Base-by-base conservation (phyloP, 129 eudicot species). In the Ambrosia artemisiifolia region DNA sequence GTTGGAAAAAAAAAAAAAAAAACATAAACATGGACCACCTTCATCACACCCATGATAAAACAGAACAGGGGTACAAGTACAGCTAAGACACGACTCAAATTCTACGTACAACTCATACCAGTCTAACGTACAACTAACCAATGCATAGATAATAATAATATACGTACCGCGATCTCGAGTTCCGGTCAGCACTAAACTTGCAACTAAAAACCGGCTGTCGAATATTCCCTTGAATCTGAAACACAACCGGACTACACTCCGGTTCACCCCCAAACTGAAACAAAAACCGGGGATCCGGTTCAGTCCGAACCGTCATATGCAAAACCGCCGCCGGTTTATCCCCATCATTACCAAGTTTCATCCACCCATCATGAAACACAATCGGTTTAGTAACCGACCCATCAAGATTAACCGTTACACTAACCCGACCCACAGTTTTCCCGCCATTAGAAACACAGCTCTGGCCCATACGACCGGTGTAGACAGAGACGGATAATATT, bases 191-290 rank as follows among this genome's bases (percentile, higher is more conserved):
- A 66, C 86, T 89, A 57, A 93, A 93, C 78, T 89, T 93, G 79
- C 98, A 93, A 70, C 95, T 93, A 51, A 93, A 93, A 79, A 93
- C 95, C 81, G 98, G 98, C 70, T 93, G 98, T 53, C 96, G 73
- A 1, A 93, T 93, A 54, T 82, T 93, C 83, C 89, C 98, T 74
- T 90, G 96, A 53, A 93, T 87, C 81, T 93, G 98, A 44, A 81
- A 93, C 33, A 93, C 92, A 56, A 87, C 90, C 7, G 90, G 93
- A 60, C 90, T 86, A 62, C 93, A 89, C 44, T 80, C 92, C 59
- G 96, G 96, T 64, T 80, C 90, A 5, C 96, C 96, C 64, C 85
- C 93, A 69, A 90, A 87, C 81, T 85, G 84, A 63, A 90, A 90
- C 33, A 87, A 86, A 73, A 89, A 90, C 57, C 93, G 49, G 30